These are phyloP conservation scores for Tetrahymena malaccensis DNA, from an alignment of 73 alveolate genomes.

Conservation along the genomic window DNA sequence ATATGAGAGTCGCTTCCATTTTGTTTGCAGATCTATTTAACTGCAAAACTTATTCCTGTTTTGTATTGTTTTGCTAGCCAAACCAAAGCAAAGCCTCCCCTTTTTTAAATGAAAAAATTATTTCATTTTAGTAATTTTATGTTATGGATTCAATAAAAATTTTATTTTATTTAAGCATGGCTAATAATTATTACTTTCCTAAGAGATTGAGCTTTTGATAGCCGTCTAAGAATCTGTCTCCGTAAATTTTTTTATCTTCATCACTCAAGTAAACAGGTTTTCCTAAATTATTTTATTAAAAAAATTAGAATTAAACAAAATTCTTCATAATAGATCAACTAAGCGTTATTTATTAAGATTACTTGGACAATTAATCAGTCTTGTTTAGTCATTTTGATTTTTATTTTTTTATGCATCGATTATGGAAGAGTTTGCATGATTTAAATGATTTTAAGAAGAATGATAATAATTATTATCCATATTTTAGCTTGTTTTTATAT, in stretches of 20 bases:
- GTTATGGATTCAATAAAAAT: too few species aligned
- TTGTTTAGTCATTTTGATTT: neutral
- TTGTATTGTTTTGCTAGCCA: conserved; percentile 16
- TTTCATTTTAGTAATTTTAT: neutral
- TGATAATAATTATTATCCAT: neutral
- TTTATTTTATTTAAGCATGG: too few species aligned
- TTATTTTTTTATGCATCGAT: neutral
- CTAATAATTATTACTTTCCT: conserved; percentile 34
- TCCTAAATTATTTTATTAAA: neutral
- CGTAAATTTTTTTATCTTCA: conserved; percentile 47
- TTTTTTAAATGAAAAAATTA: neutral
- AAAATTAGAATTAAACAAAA: neutral
- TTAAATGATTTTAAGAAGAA: neutral
- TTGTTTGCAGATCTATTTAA: neutral
- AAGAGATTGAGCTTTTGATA: conserved; percentile 37
- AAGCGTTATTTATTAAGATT: neutral
- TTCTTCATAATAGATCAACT: neutral
- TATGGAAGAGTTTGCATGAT: neutral
- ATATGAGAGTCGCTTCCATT: neutral
- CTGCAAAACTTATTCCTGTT: neutral
- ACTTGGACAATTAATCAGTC: neutral
- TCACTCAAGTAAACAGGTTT: conserved; percentile 42
- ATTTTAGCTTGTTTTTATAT: neutral
- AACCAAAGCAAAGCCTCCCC: conserved; percentile 29
- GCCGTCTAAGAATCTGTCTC: conserved; percentile 42